phyloP scores from a whole-genome alignment of 2,329 filamentous ascomycete species.

The Aureobasidium sp. region DNA sequence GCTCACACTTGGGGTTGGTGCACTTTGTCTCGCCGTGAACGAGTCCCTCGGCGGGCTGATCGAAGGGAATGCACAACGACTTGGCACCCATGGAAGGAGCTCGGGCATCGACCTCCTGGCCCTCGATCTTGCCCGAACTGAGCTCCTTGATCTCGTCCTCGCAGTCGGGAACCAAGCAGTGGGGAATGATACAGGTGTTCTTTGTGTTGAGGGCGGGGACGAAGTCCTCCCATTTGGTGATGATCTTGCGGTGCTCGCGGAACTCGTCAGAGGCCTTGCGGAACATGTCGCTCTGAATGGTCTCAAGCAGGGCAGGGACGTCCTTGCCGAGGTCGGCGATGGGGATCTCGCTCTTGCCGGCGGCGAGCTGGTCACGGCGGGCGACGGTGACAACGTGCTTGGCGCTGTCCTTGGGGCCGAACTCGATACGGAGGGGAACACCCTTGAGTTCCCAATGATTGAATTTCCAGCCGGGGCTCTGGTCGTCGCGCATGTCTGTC shows the following conservation, averaged over 20 bases:
- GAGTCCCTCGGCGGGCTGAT: constrained; percentile 70
- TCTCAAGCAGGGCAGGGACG: constrained; percentile 76
- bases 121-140: constrained; percentile 67
- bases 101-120: constrained; percentile 59
- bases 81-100: constrained; percentile 71
- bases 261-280: constrained; percentile 70
- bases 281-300: constrained; percentile 79
- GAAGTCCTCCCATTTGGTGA: constrained; percentile 85
- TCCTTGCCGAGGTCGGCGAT: constrained; percentile 65
- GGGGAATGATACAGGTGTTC: constrained; percentile 87
- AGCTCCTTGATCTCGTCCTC: constrained; percentile 94
- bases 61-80: constrained; percentile 71
- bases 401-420: constrained; percentile 87
- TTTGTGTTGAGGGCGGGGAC: constrained; percentile 82
- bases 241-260: constrained; percentile 68
- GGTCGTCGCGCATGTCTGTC: constrained; percentile 78
- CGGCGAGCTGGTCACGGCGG: constrained; percentile 64
- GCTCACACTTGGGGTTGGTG: constrained; percentile 76
- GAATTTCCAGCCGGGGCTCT: constrained; percentile 95
- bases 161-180: constrained; percentile 76
- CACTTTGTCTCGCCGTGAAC: constrained; percentile 81
- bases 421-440: constrained; percentile 87
- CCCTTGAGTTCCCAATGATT: constrained; percentile 98
- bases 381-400: constrained; percentile 78
- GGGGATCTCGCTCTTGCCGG: constrained; percentile 71